Evolutionary conservation across 208 protist genomes (phyloP).

Genomic region (Acanthamoeba royreba): DNA sequence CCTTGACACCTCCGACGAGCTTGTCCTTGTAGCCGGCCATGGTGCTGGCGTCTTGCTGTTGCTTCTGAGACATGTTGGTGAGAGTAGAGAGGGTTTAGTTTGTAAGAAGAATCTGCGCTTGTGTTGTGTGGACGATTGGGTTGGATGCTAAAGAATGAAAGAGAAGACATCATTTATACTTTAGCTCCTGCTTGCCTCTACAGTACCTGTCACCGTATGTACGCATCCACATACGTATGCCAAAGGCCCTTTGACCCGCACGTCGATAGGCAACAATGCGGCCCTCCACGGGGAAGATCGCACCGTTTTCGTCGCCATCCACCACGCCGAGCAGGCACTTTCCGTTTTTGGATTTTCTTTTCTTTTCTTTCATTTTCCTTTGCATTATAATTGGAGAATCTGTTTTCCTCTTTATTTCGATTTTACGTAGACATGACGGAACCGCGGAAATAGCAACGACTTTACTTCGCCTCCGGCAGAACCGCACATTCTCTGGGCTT

Average conservation of each 20-base stretch:
- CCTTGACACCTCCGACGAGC: not conserved
- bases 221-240: not conserved
- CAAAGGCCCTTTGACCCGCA: not conserved
- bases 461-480: not conserved
- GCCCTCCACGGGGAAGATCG: not conserved
- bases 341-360: not conserved
- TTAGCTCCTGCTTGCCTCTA: not conserved
- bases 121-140: not conserved
- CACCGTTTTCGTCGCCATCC: not conserved
- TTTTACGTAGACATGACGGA: not conserved
- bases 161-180: not conserved
- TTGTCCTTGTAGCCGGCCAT: not conserved
- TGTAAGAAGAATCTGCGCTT: not conserved
- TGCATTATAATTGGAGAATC: not conserved
- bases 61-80: not conserved
- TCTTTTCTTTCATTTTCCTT: not conserved
- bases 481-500: too few species aligned
- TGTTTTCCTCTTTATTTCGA: not conserved
- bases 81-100: not conserved
- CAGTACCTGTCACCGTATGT: not conserved
- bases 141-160: not conserved
- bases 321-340: not conserved
- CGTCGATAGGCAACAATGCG: too few species aligned
- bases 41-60: not conserved
- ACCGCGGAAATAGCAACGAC: not conserved